Evolutionary conservation across 2,329 filamentous ascomycete species (phyloP).

Genomic region (Penicillium sp.): DNA sequence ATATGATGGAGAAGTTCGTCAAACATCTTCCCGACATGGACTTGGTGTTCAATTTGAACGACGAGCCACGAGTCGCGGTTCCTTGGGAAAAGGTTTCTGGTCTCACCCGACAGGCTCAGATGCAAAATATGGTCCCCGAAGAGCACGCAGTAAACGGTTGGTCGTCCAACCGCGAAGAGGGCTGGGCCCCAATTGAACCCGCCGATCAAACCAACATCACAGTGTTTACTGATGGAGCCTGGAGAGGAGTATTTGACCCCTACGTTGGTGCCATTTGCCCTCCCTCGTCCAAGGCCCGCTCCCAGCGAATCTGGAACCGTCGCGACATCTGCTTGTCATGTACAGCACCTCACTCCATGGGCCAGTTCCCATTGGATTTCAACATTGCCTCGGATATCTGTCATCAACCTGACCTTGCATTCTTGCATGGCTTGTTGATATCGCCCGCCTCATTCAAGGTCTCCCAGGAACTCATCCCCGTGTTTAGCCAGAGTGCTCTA

Average conservation of each 20-base stretch:
- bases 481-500: conserved; percentile 76
- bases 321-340: conserved; percentile 67
- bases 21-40: conserved; percentile 64
- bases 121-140: conserved; percentile 16
- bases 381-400: conserved; percentile 67
- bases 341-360: conserved; percentile 63
- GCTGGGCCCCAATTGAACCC: conserved; percentile 43
- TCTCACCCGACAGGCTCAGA: conserved; percentile 35
- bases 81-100: conserved; percentile 49
- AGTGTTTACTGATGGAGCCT: conserved; percentile 45
- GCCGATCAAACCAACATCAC: conserved; percentile 34
- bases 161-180: conserved; percentile 39
- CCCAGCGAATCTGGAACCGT: conserved; percentile 63
- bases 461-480: conserved; percentile 66
- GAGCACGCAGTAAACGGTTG: conserved; percentile 33
- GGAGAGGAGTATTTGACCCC: conserved; percentile 42
- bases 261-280: conserved; percentile 61
- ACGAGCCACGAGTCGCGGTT: conserved; percentile 60
- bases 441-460: conserved; percentile 64
- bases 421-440: conserved; percentile 73
- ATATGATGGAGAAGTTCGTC: conserved; percentile 58
- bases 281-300: conserved; percentile 61
- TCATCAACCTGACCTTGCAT: conserved; percentile 73
- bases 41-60: conserved; percentile 63
- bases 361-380: conserved; percentile 69